Conservation (phyloP, 2,329 filamentous ascomycete genomes). For the Tolypocladium endophyticum region DNA sequence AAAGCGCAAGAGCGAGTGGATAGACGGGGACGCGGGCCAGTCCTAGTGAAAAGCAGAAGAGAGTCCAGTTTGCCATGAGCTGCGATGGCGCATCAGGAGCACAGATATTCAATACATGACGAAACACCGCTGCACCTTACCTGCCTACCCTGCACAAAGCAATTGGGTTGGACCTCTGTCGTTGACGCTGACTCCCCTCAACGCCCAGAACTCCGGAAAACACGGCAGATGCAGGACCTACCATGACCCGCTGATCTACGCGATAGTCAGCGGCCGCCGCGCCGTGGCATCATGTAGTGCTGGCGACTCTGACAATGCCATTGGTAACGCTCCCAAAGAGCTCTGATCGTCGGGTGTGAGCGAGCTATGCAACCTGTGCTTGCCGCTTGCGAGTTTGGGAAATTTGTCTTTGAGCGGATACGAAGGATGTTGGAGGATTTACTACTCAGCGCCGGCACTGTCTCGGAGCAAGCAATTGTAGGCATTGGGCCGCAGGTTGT, state of each 20-base stretch:
- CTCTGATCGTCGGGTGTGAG: background rate
- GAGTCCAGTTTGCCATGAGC: background rate
- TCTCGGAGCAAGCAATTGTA: background rate
- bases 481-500: background rate
- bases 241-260: background rate
- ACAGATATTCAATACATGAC: background rate
- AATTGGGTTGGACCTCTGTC: background rate
- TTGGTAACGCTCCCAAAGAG: background rate
- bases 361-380: background rate
- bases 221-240: background rate
- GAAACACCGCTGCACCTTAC: background rate
- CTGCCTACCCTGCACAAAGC: background rate
- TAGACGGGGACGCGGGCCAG: constrained; percentile 12
- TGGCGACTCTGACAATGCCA: background rate
- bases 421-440: background rate
- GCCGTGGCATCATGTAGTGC: background rate
- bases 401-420: background rate
- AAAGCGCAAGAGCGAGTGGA: constrained; percentile 27
- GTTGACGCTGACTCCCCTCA: background rate
- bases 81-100: background rate
- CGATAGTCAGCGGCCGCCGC: background rate
- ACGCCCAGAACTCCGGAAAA: background rate
- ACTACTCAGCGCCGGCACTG: background rate
- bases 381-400: background rate
- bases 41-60: background rate